Evolutionary conservation across 2,329 filamentous ascomycete genomes (phyloP), one percentile per base, ranked within the genome.

Genomic region (Esteya vermicola): DNA sequence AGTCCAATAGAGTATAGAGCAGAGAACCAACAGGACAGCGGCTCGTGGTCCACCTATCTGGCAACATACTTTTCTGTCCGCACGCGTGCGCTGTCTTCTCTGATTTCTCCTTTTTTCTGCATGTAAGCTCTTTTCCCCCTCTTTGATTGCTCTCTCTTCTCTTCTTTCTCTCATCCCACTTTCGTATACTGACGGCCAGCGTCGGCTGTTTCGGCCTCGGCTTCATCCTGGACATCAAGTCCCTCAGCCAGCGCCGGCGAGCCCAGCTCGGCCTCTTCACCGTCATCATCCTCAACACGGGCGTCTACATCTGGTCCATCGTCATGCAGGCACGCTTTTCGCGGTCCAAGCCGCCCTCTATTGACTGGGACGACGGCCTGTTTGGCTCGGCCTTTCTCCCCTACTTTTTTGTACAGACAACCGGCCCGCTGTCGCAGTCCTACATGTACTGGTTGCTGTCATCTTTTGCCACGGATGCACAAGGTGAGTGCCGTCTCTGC

Each of bases 281-380:
- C 4, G 62, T 67, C 6, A 57, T 64, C 3, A 50, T 61, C n/a
- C 56, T 64, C 7, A 68, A 67, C 33, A 45, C 62, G 5, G 64
- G 60, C n/a, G 64, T 65, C 1, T 67, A 67, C 38, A 62, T 67
- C 43, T 67, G 64, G 64, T 65, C 63, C 2, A 65, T 67, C 38
- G 52, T 64, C 18, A 67, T 67, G 58, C 62, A 67, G 45, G 51
- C 51, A 9, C 51, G 49, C 18, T 67, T 67, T 45, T 57, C 61
- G 26, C 43, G 31, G 25, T 38, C 54, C 3, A 47, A 55, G 33
- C 64, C 64, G 0, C 62, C 62, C 2, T 52, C 60, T 12, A 65
- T 67, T 20, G 64, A 67, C 40, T 67, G 63, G 64, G 56, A 63
- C 16, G 61, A 65, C 6, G 43, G 47, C 2, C 51, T 61, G 1